Percentiles rank a stretch among this genome's conserved stretches.
Conservation (phyloP, 1,284 basidiomycete species). For the Apiotrichum montevideense region DNA sequence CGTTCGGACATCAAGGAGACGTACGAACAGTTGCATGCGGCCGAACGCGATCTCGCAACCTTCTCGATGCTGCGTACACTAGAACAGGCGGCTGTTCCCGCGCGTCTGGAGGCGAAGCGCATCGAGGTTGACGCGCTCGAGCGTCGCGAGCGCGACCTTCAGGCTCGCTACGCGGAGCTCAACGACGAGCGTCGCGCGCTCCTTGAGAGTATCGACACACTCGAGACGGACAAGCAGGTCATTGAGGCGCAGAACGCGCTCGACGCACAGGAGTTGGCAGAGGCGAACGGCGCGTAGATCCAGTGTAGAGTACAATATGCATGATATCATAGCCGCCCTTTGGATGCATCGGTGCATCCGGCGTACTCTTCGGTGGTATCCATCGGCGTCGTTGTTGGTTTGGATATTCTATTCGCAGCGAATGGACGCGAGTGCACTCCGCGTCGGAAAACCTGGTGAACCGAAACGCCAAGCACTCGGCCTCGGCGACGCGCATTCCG, state of each 20-base stretch:
- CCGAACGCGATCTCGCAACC: slow-evolving; percentile 66
- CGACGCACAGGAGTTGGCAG: slow-evolving; percentile 33
- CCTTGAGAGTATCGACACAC: slow-evolving; percentile 54
- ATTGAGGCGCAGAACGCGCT: slow-evolving; percentile 42
- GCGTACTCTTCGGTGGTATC: too few relatives aligned
- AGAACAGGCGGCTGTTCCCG: slow-evolving; percentile 68
- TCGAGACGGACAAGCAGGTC: slow-evolving; percentile 46
- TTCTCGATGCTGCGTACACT: slow-evolving; percentile 65
- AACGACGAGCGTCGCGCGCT: slow-evolving; percentile 64
- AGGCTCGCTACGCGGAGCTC: slow-evolving; percentile 75
- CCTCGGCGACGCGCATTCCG: too few relatives aligned
- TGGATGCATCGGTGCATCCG: too few relatives aligned
- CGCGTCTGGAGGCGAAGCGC: slow-evolving; percentile 64
- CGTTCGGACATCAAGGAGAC: slow-evolving; percentile 60
- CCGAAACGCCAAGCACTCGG: too few relatives aligned
- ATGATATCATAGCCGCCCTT: too few relatives aligned
- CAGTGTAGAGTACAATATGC: background rate
- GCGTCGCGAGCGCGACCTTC: slow-evolving; percentile 65
- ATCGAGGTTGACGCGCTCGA: slow-evolving; percentile 79
- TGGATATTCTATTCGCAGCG: too few relatives aligned
- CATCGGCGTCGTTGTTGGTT: too few relatives aligned
- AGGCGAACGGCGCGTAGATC: slow-evolving; percentile 1
- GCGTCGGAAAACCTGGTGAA: too few relatives aligned
- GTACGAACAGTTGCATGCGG: slow-evolving; percentile 63
- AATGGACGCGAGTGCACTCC: too few relatives aligned